Evolutionary conservation across 495 filamentous ascomycete genomes (phyloP), one percentile per base, ranked within the genome.

Genomic region (Geoglossum glabrum): DNA sequence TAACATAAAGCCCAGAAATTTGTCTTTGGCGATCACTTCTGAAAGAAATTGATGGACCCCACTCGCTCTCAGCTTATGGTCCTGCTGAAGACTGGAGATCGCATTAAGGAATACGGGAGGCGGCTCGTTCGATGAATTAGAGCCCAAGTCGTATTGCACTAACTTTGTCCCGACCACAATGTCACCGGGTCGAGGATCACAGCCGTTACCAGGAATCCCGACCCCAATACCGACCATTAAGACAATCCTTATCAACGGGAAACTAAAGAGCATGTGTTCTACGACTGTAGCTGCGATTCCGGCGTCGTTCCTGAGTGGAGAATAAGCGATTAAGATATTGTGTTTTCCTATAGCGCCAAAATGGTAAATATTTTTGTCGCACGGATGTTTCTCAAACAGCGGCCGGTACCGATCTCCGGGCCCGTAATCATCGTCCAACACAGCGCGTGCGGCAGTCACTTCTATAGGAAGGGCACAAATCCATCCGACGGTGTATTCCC

Each of bases 401-500:
- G n/a, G n/a, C n/a, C n/a, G n/a, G n/a, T n/a, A n/a, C n/a, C n/a
- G n/a, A n/a, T n/a, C n/a, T n/a, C n/a, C n/a, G n/a, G 36, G 13
- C 7, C 61, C 61, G 61, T 76, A 70, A 10, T 67, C 57, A 58
- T 73, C 69, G 58, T 82, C 76, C 1, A 80, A 68, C 61, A 75
- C 70, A 19, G 64, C 64, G 27, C 43, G 49, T 1, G 71, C 75
- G 0, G 76, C 76, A n/a, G 71, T 64, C 5, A 62, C 55, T 61
- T 79, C 76, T 15, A 63, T 59, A 7, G 62, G 56, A 4, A 79
- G 61, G 1, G 74, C 70, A 60, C 70, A 76, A 33, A 79, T 72
- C 72, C 72, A 76, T 30, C 71, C 76, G 9, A 80, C 67, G 1
- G 67, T 72, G 59, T 76, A 80, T 11, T 74, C 71, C 60, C 65